Base-by-base conservation (phyloP, 2,329 filamentous ascomycete species). In the Aspergillus novofumigatus region DNA sequence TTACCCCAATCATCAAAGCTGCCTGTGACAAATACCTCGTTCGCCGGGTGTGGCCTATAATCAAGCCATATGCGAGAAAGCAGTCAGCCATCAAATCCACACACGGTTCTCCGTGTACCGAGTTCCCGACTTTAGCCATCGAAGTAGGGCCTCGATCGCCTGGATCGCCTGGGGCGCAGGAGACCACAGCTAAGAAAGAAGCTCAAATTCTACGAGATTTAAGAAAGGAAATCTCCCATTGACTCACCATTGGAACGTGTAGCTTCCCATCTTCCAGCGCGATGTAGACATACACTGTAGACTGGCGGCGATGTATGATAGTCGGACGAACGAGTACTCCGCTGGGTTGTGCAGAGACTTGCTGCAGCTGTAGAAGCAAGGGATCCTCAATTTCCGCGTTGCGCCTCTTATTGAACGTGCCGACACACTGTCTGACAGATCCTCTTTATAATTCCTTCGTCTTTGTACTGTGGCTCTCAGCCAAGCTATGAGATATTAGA, bases 1-100 rank as follows among this genome's bases (percentile, higher is more conserved):
- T 94, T 93, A 65, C 84, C 83, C 94, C 94, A 99, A 78, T 91
- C 84, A 78, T 97, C 93, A 73, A 97, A 97, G 62, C 90, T 93
- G 72, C 94, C 94, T 44, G 93, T 97, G 67, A 97, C 94, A 76
- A 89, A 93, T 74, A 97, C 93, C 72, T 95, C 89, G 65, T 87
- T 83, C 72, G 90, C 92, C 67, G 86, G 81, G 74, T 94, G 87
- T 72, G 88, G 86, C 93, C 93, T 97, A 77, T 65, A 35, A 35
- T 38, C 32, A 38, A 38, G 32, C 14, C 14, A 17, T 38, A 69
- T 61, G 66, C 60, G 60, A 69, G 57, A 59, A 59, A 52, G 58
- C 61, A 56, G 69, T 72, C 62, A 72, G 70, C 62, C 54, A 61
- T 56, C 56, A 47, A 65, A 62, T 66, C 45, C 49, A 45, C 42